Percentiles rank a stretch among this genome's conserved stretches.
Conservation (phyloP, 2,329 filamentous ascomycete genomes). For the Cadophora sp. region DNA sequence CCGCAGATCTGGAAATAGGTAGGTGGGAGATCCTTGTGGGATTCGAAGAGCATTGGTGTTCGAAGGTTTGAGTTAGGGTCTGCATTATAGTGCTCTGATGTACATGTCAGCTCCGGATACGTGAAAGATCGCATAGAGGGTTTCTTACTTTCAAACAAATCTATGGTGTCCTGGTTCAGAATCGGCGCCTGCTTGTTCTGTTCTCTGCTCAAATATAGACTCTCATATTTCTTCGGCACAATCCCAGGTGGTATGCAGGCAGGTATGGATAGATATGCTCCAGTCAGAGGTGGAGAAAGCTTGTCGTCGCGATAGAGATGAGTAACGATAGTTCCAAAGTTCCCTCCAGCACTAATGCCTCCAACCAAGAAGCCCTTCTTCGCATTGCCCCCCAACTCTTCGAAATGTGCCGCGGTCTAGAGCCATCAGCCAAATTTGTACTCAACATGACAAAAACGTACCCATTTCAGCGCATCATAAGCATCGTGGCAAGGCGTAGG, state of each 20-base stretch:
- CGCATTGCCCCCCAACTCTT: slow-evolving; percentile 49
- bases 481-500: slow-evolving; percentile 51
- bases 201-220: slow-evolving; percentile 48
- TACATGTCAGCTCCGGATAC: background rate
- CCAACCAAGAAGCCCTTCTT: slow-evolving; percentile 55
- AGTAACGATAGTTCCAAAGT: slow-evolving; percentile 47
- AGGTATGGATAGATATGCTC: slow-evolving; percentile 53
- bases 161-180: slow-evolving; percentile 41
- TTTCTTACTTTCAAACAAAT: slow-evolving; percentile 38
- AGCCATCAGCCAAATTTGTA: background rate
- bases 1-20: slow-evolving; percentile 49
- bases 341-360: slow-evolving; percentile 54
- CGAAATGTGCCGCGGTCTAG: slow-evolving; percentile 47
- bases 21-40: slow-evolving; percentile 48
- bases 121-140: background rate
- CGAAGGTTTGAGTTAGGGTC: slow-evolving; percentile 42
- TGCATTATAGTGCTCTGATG: slow-evolving; percentile 39
- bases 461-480: slow-evolving; percentile 55
- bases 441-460: slow-evolving; percentile 27
- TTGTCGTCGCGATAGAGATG: slow-evolving; percentile 51
- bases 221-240: slow-evolving; percentile 47
- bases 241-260: slow-evolving; percentile 32
- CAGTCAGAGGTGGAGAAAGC: slow-evolving; percentile 52
- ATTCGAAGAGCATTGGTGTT: slow-evolving; percentile 45
- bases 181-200: slow-evolving; percentile 50